A percentile compares a stretch with the other conserved stretches of the same genome.
phyloP scores from a whole-genome alignment of 306 rosid species.

The Citrullus amarus region DNA sequence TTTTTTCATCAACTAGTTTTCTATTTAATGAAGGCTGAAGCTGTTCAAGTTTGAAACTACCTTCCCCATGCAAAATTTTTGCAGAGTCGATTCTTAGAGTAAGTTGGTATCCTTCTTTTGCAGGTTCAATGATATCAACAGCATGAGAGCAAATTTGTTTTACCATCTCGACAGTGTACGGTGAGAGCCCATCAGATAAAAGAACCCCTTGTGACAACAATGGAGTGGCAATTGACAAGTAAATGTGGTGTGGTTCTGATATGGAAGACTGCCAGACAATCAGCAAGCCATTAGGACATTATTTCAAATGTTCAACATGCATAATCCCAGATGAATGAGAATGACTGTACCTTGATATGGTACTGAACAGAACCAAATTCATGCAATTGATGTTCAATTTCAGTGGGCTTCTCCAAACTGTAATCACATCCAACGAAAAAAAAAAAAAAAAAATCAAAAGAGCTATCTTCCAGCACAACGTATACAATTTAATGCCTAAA shows the following conservation, averaged over 20 bases:
- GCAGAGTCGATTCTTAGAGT: constrained; percentile 50
- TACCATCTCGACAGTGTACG: constrained; percentile 39
- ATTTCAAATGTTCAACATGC: not conserved
- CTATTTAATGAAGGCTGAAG: not conserved
- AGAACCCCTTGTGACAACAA: constrained; percentile 44
- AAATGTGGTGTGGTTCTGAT: constrained; percentile 34
- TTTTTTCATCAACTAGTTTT: not conserved
- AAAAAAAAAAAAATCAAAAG: not conserved
- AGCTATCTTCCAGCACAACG: not conserved
- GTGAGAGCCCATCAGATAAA: constrained; percentile 28
- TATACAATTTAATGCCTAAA: not conserved
- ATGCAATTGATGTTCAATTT: constrained; percentile 64
- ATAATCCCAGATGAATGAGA: not conserved
- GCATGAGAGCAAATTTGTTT: constrained; percentile 37
- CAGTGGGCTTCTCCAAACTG: constrained; percentile 61
- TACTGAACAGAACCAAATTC: constrained; percentile 75
- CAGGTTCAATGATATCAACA: constrained; percentile 47
- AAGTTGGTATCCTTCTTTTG: constrained; percentile 62
- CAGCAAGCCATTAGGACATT: constrained; percentile 11
- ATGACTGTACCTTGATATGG: constrained; percentile 49
- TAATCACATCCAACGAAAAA: constrained; percentile 12
- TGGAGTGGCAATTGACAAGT: constrained; percentile 66
- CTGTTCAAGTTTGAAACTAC: constrained; percentile 17
- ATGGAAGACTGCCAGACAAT: constrained; percentile 38
- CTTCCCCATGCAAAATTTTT: constrained; percentile 43